phyloP scores from a whole-genome alignment of 2,329 filamentous ascomycete genomes.

The Graphilbum fragrans region DNA sequence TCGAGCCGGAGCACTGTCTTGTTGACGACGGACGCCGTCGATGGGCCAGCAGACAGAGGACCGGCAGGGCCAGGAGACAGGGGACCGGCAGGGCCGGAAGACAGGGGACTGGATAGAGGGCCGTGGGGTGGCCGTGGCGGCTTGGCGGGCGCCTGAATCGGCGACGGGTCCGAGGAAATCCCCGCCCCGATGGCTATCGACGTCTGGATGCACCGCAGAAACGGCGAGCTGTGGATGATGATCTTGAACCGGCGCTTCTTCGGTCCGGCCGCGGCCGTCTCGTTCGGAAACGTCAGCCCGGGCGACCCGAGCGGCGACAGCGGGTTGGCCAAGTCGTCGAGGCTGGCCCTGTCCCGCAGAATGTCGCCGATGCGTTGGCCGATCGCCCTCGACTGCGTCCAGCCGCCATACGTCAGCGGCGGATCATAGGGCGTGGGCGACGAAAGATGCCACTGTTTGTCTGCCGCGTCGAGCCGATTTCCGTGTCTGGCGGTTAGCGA shows the following conservation, averaged over 20 bases:
- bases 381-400: conserved; percentile 73
- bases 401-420: conserved; percentile 87
- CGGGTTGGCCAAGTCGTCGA: conserved; percentile 16
- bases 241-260: conserved; percentile 60
- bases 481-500: conserved; percentile 56
- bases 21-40: conserved; percentile 19
- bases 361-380: conserved; percentile 76
- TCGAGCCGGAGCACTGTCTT: conserved; percentile 68
- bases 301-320: not conserved
- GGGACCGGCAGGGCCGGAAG: not conserved
- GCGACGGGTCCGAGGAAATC: conserved; percentile 50
- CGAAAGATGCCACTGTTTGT: conserved; percentile 88
- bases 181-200: conserved; percentile 80
- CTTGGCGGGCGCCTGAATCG: conserved; percentile 8
- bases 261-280: conserved; percentile 8
- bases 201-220: conserved; percentile 84
- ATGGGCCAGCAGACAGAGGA: conserved; percentile 1
- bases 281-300: conserved; percentile 5
- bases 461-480: conserved; percentile 83
- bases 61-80: not conserved
- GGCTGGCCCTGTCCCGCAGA: conserved; percentile 37
- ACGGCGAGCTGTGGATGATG: conserved; percentile 87
- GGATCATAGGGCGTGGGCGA: conserved; percentile 93
- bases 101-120: not conserved
- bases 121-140: not conserved